Conservation (phyloP, 2,329 filamentous ascomycete genomes). For the Venturia oleaginea region DNA sequence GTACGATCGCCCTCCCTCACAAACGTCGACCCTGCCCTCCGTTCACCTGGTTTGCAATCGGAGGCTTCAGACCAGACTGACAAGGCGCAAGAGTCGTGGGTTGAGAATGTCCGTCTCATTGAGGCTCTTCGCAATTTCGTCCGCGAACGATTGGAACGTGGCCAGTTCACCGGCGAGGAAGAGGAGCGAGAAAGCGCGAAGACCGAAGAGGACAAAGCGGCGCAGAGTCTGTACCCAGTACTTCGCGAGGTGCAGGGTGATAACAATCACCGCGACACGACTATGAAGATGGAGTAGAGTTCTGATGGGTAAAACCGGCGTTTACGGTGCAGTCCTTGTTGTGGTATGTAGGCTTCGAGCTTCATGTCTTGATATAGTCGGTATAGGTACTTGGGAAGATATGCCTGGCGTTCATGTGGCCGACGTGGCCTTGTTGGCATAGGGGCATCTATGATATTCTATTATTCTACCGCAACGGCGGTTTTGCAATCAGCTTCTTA, state of each 20-base stretch:
- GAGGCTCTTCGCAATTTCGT: slow-evolving; percentile 51
- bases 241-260: slow-evolving; percentile 29
- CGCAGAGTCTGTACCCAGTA: slow-evolving; percentile 32
- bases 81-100: slow-evolving; percentile 45
- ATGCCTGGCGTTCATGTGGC: background rate
- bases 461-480: background rate
- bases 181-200: slow-evolving; percentile 17
- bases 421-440: background rate
- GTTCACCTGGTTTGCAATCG: slow-evolving; percentile 30
- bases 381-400: background rate
- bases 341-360: background rate
- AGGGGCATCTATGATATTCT: background rate
- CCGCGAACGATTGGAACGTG: slow-evolving; percentile 44
- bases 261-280: background rate
- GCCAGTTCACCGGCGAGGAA: slow-evolving; percentile 38
- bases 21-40: slow-evolving; percentile 28
- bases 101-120: slow-evolving; percentile 56
- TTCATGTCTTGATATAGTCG: background rate
- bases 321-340: background rate
- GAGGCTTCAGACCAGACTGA: slow-evolving; percentile 24
- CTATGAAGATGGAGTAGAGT: slow-evolving; percentile 2
- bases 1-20: slow-evolving; percentile 29
- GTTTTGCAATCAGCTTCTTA: background rate
- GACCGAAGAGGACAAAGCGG: slow-evolving; percentile 19
- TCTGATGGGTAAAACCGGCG: background rate